Conservation (phyloP, 257 asterid species). For the Solanum appendiculatum region DNA sequence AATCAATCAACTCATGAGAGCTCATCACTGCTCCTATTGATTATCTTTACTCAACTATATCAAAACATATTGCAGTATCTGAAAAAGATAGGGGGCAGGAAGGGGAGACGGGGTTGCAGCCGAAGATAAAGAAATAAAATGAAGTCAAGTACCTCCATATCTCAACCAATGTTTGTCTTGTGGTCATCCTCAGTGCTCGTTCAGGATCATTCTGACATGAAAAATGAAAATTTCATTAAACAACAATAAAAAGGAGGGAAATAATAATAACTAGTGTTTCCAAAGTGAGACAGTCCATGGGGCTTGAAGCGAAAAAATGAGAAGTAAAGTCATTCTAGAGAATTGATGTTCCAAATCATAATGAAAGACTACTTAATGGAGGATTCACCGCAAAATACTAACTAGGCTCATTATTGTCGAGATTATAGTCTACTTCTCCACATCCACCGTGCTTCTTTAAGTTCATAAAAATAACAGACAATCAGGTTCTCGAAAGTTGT, state of each 20-base stretch:
- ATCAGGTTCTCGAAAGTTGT: neutral
- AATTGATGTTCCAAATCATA: neutral
- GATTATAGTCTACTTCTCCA: neutral
- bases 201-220: slow-evolving; percentile 52
- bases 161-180: slow-evolving; percentile 50
- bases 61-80: neutral
- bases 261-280: neutral
- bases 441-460: neutral
- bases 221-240: neutral
- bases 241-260: neutral
- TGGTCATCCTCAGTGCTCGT: slow-evolving; percentile 60
- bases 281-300: neutral
- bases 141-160: slow-evolving; percentile 57
- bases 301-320: neutral
- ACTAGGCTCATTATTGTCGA: neutral
- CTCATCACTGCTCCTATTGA: neutral
- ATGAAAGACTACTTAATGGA: neutral
- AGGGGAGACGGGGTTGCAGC: neutral
- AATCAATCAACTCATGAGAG: neutral
- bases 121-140: neutral
- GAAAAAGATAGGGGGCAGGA: neutral
- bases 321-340: neutral
- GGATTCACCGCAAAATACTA: neutral
- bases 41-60: neutral
- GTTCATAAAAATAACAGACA: neutral